Evolutionary conservation across 306 rosid species (phyloP).

Genomic region (Albizia julibrissin): DNA sequence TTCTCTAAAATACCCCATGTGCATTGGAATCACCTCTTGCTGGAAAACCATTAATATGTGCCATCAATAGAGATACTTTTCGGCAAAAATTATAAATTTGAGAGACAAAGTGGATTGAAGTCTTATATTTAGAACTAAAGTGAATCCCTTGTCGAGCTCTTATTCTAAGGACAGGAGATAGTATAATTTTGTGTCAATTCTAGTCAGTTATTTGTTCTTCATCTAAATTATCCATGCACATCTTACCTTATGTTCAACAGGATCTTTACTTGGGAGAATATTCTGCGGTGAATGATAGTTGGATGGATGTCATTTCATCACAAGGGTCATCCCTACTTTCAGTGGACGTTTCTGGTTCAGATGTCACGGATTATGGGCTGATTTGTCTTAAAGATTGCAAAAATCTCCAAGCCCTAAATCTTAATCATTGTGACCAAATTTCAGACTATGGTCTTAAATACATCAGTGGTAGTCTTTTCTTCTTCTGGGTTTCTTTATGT

Average conservation of each 20-base stretch:
- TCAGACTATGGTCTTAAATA: conserved; percentile 71
- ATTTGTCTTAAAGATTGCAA: conserved; percentile 66
- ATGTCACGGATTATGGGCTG: conserved; percentile 81
- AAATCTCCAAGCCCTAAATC: conserved; percentile 67
- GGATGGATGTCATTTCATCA: conserved; percentile 91
- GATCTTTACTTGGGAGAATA: conserved; percentile 85
- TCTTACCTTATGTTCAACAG: conserved; percentile 41
- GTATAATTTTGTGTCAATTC: not conserved
- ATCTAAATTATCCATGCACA: conserved; percentile 26
- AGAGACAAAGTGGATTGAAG: too few relatives aligned
- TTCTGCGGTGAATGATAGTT: conserved; percentile 71
- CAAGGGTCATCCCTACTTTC: conserved; percentile 89
- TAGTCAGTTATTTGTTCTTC: conserved; percentile 22
- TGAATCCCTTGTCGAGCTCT: too few relatives aligned
- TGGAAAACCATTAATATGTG: too few relatives aligned
- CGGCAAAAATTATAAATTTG: too few relatives aligned
- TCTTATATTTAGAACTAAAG: too few relatives aligned
- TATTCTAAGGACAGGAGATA: too few relatives aligned
- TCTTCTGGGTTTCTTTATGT: conserved; percentile 8
- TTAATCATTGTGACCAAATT: conserved; percentile 81
- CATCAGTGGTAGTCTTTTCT: conserved; percentile 61
- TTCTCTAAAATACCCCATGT: too few relatives aligned
- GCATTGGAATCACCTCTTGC: too few relatives aligned
- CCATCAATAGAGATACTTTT: too few relatives aligned
- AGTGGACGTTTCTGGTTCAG: conserved; percentile 81